Evolutionary conservation across 2,329 filamentous ascomycete genomes (phyloP), one percentile per base, ranked within the genome.

Genomic region (Dactylella cylindrospora): DNA sequence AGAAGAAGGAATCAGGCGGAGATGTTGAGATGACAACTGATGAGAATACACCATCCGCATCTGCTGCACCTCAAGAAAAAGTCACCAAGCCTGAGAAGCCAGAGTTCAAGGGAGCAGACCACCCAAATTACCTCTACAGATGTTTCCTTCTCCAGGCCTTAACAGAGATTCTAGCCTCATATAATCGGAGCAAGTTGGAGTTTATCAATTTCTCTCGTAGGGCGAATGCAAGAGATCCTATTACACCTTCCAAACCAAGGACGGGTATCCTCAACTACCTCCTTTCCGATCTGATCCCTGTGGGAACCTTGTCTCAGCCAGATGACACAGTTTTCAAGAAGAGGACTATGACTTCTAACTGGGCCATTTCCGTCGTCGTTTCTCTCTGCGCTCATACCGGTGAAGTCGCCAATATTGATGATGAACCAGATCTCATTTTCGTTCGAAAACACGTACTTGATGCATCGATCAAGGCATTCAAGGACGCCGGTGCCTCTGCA

Each of bases 171-270:
- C 78, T 98, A 10, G 84, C 87, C 54, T 94, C 86, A 70, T 98
- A 97, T 75, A 95, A 90, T 68, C 84, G 90, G 49, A 88, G 90
- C 6, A 99, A 99, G 78, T 83, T 98, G 35, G 94, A 98, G 71
- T 97, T 99, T 71, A 96, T 99, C 76, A 97, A 96, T 73, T 98
- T 96, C 76, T 97, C 94, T 67, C 85, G 91, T 62, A 95, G 90
- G 70, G 85, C 88, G 5, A 88, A 91, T 39, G 80, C 89, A 36
- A 85, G 88, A 67, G 85, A 85, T 8, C 71, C 73, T 65, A 84
- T 83, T 49, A 97, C 93, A 1, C 93, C 93, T 3, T 90, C 94
- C 12, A 97, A 97, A 73, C 93, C 93, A 52, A 84, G 93, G 32
- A 90, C 91, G 8, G 90, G 87, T 65, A 86, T 97, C 35, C 77